Base-by-base conservation (phyloP, 768 basidiomycete species). In the Naganishia friedmannii region DNA sequence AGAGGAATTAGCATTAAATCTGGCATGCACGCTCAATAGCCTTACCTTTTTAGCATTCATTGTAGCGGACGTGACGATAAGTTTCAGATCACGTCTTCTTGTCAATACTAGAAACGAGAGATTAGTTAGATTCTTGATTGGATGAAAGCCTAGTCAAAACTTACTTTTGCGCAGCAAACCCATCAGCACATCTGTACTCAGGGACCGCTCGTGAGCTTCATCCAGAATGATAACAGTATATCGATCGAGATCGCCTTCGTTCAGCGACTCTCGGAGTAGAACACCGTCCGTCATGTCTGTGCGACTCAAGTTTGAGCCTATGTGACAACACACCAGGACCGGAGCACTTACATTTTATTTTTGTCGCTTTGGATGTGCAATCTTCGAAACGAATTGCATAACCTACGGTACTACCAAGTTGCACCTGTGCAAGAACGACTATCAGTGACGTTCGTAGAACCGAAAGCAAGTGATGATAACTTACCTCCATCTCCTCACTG, bases 381-480 rank as follows among this genome's bases (percentile, higher is more conserved):
- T 99, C 96, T 81, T 99, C 96, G 74, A 99, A 98, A 68, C 96
- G 92, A 79, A 99, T 98, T 15, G 93, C 92, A 79, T 99, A 99
- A 15, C 96, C 96, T 23, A 99, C 96, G 0, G 88, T 88, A 3
- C 86, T 85, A 8, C 95, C 96, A 0, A 98, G 86, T 83, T 92
- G 90, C 82, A 69, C 10, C 23, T 63, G 42, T 26, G 23, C 57
- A 34, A 37, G 19, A 21, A 23, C 34, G 34, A 58, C 17, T 58
- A 21, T 19, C 21, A 31, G 21, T 53, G 13, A 12, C 29, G 19
- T 46, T 26, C 56, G 29, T 32, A 21, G 42, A n/a, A n/a, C 28
- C 2, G 5, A 34, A 10, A 32, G 34, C 45, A 60, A 19, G 3
- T 29, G 5, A 68, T 1, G 0, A 55, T 15, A 72, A 13, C 87